phyloP scores from a whole-genome alignment of 2,329 filamentous ascomycete species.

The Fusarium pilosicola region DNA sequence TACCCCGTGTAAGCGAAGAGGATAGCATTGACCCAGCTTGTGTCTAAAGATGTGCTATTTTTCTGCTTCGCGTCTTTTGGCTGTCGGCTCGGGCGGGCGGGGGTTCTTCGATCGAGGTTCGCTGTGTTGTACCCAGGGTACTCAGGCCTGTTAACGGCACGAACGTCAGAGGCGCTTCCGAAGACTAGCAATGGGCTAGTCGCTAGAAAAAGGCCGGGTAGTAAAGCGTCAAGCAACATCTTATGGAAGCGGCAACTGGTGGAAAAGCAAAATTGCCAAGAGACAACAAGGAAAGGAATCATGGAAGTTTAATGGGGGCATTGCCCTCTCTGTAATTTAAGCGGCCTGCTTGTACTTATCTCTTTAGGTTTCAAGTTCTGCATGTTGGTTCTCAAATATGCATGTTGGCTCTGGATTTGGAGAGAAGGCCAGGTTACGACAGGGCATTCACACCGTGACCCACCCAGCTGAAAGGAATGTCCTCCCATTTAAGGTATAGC shows the following conservation, averaged over 20 bases:
- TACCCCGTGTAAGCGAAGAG: neutral
- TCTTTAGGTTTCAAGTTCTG: neutral
- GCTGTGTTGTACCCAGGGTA: neutral
- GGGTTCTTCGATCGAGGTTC: neutral
- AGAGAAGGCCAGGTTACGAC: neutral
- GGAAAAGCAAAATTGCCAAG: neutral
- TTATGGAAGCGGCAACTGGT: neutral
- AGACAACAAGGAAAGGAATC: neutral
- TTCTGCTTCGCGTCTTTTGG: neutral
- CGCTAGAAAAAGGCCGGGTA: accelerated
- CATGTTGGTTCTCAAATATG: neutral
- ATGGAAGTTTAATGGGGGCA: accelerated
- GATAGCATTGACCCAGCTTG: neutral
- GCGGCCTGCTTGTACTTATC: neutral
- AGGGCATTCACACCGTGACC: neutral
- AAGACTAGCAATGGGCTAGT: accelerated
- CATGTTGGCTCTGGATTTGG: neutral
- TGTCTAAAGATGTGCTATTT: neutral
- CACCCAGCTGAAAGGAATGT: neutral
- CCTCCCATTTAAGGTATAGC: neutral
- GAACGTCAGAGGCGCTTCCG: accelerated
- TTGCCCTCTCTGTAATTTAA: neutral
- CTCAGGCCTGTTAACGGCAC: accelerated
- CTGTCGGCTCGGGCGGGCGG: neutral
- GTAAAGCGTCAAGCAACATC: neutral